These are phyloP conservation scores for Aspergillus piperis DNA, from an alignment of 2,329 filamentous ascomycete genomes.

Conservation along the genomic window DNA sequence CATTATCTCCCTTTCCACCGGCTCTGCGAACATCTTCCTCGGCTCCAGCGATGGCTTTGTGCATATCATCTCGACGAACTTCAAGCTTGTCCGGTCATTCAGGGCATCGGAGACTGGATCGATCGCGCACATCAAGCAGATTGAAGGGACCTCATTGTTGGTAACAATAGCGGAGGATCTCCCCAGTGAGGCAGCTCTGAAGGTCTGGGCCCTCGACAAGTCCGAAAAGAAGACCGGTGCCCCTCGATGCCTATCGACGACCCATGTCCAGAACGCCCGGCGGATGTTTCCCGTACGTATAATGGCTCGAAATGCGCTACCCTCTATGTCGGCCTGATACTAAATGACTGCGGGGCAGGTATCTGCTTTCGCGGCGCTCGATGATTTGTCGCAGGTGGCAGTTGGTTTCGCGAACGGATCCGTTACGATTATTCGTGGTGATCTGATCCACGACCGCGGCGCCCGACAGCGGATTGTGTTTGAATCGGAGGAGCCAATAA, in stretches of 20 bases:
- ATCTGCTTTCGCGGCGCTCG: conserved; percentile 82
- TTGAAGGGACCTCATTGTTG: conserved; percentile 81
- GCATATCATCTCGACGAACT: conserved; percentile 81
- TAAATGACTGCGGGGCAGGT: conserved; percentile 43
- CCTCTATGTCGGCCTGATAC: not conserved
- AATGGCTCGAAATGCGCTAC: not conserved
- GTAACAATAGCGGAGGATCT: conserved; percentile 83
- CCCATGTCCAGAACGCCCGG: conserved; percentile 83
- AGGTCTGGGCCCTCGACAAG: conserved; percentile 97
- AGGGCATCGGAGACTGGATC: conserved; percentile 74
- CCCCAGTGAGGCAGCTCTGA: conserved; percentile 81
- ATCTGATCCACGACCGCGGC: conserved; percentile 91
- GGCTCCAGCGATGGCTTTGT: conserved; percentile 83
- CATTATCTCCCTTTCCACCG: conserved; percentile 79
- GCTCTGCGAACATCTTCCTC: conserved; percentile 85
- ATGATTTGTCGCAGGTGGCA: conserved; percentile 87
- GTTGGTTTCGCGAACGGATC: conserved; percentile 95
- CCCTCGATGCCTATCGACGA: conserved; percentile 82
- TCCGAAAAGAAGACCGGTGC: conserved; percentile 89
- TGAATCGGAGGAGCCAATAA: conserved; percentile 95
- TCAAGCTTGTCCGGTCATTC: conserved; percentile 85
- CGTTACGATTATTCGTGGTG: conserved; percentile 89
- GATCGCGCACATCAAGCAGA: conserved; percentile 89
- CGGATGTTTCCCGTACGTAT: conserved; percentile 81
- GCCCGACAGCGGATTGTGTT: conserved; percentile 93